Percentiles rank a stretch among this genome's conserved stretches.
Evolutionary conservation across 768 basidiomycete genomes (phyloP).

Genomic region (Holtermannia corniformis): DNA sequence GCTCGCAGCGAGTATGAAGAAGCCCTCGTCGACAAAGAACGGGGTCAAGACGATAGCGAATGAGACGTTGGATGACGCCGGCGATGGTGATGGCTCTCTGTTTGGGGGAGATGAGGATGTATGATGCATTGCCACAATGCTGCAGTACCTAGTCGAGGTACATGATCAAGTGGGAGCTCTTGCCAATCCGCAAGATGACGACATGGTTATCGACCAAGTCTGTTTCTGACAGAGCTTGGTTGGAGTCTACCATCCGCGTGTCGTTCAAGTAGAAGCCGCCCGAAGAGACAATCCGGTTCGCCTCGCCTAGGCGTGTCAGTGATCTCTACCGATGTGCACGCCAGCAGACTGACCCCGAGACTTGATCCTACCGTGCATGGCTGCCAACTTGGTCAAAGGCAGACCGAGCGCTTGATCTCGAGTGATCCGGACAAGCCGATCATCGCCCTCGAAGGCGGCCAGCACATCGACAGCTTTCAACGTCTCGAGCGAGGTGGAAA

Average conservation of each 20-base stretch:
- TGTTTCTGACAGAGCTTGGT: constrained; percentile 43
- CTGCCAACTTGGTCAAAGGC: constrained; percentile 56
- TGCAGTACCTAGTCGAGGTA: constrained; percentile 30
- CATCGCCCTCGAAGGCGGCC: constrained; percentile 56
- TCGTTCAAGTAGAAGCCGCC: constrained; percentile 71
- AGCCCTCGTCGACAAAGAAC: neutral
- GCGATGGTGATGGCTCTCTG: neutral
- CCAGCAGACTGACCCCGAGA: constrained; percentile 52
- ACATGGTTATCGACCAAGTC: constrained; percentile 57
- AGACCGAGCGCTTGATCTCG: constrained; percentile 49
- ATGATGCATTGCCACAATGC: neutral
- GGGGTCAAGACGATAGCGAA: neutral
- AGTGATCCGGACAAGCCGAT: constrained; percentile 51
- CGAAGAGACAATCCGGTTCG: constrained; percentile 53
- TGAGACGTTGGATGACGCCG: neutral
- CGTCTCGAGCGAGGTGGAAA: constrained; percentile 41
- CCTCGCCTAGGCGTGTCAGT: constrained; percentile 49
- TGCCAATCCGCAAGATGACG: constrained; percentile 63
- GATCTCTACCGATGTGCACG: constrained; percentile 5
- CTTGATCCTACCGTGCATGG: constrained; percentile 50
- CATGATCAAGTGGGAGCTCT: constrained; percentile 58
- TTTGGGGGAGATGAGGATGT: neutral
- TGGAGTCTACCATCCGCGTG: constrained; percentile 48
- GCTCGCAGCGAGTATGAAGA: neutral
- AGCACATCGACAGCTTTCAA: constrained; percentile 54